Base-by-base conservation (phyloP, 164 flowering plant species). In the Annona cherimola region DNA sequence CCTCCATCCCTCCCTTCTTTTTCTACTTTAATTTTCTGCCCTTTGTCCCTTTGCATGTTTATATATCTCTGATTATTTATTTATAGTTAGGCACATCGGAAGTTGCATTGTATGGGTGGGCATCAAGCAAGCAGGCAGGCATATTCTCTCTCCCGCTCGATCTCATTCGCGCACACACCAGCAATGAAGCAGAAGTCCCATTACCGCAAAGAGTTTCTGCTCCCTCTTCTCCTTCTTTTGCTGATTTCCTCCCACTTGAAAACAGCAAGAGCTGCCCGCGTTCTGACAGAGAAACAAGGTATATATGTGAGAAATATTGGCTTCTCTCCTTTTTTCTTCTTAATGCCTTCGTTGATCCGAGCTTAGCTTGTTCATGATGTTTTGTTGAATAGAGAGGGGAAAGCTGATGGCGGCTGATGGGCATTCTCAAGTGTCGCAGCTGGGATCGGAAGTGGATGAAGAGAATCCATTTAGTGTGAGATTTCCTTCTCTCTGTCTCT, bases 161-260 rank as follows among this genome's bases (percentile, higher is more conserved):
- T 39, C 71, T 62, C 76, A 18, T 60, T 50, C 73, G 42, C 69
- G 43, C 72, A 41, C 63, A 44, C 75, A 68, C 74, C 61, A 72
- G 64, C 64, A 68, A 84, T 81, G 89, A 83, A 76, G 82, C 76
- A 75, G 41, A 71, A 44, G 65, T 62, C 76, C 57, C 65, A 40
- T 45, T 79, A 62, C 57, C 40, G 35, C 35, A 4, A 50, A 57
- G 67, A 26, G 35, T 20, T 43, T 40, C 44, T 64, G 4, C 12
- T 78, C 39, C 61, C 77, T 41, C 40, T 73, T 8, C 19, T 79
- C 63, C 35, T 74, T 39, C 67, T 83, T 60, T 42, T 80, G 50
- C 26, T 84, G 16, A 45, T 81, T 18, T 19, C 71, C 50, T 74
- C 69, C 50, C 43, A 26, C 35, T 50, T 50, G 4, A 8, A 59